Percentiles rank a stretch among this genome's conserved stretches.
Conservation (phyloP, 1,284 basidiomycete genomes). For the Austroboletus rostrupii region DNA sequence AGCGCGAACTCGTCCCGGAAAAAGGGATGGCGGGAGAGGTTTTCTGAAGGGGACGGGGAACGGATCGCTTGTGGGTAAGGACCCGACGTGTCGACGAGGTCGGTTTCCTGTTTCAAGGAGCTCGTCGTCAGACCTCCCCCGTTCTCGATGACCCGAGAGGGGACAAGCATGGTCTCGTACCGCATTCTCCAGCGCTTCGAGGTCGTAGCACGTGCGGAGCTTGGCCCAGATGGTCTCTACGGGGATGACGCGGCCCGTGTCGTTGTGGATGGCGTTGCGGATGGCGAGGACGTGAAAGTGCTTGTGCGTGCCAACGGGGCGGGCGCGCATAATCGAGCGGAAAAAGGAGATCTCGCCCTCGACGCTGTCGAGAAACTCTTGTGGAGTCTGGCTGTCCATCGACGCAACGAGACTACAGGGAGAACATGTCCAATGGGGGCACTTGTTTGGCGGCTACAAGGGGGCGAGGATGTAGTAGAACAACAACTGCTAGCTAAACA, state of each 20-base stretch:
- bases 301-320: constrained; percentile 74
- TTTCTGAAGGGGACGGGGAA: constrained; percentile 63
- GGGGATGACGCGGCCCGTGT: constrained; percentile 61
- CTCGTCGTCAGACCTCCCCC: too few species aligned
- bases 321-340: constrained; percentile 68
- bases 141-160: too few species aligned
- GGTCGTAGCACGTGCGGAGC: constrained; percentile 66
- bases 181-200: constrained; percentile 75
- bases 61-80: constrained; percentile 47
- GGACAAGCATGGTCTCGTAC: constrained; percentile 20
- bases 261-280: constrained; percentile 64
- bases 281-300: constrained; percentile 77
- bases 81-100: constrained; percentile 52
- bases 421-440: neutral
- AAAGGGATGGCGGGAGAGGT: constrained; percentile 63
- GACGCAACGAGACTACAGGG: neutral
- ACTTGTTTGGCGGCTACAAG: constrained; percentile 17
- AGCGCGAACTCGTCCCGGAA: constrained; percentile 66
- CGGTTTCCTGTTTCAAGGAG: constrained; percentile 45
- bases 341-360: constrained; percentile 81
- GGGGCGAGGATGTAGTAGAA: constrained; percentile 14
- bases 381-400: constrained; percentile 31
- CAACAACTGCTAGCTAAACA: constrained; percentile 24
- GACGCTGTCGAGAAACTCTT: constrained; percentile 59
- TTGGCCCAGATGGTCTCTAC: constrained; percentile 73